Evolutionary conservation across 2,329 filamentous ascomycete species (phyloP), one percentile per base, ranked within the genome.

Genomic region (Knufia fluminis): DNA sequence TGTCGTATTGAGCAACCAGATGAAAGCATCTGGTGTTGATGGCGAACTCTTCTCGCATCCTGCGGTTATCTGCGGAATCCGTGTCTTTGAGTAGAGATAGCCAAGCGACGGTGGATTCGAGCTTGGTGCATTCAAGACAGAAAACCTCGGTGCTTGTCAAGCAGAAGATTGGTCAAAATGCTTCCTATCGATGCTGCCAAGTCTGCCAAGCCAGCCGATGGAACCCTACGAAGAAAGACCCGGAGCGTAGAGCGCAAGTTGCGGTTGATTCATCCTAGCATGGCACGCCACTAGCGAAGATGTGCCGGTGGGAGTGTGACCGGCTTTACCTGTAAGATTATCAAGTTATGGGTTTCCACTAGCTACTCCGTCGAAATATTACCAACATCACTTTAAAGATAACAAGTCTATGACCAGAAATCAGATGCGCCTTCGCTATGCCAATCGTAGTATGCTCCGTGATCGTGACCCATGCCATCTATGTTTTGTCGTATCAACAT

Each of bases 361-460:
- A n/a, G n/a, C n/a, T n/a, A n/a, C n/a, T n/a, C n/a, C n/a, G n/a
- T n/a, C n/a, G n/a, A 28, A 28, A 28, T 6, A 28, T 28, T 12
- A 28, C 26, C 24, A 28, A 16, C 40, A 16, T 43, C 40, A 43
- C 24, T 16, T 26, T 16, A 14, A 10, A 16, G 19, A 26, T 22
- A 43, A 43, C 10, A 43, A 43, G 8, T 16, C 38, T 43, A 26
- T 43, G 6, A 17, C 33, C 33, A 36, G 33, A 36, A 36, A 36
- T 36, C 33, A 36, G 9, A 36, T 43, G n/a, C 40, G 23, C 40
- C 40, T 26, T 14, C 40, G 40, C 40, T 43, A 43, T 43, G 40
- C 40, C 38, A 22, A 22, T 4, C 40, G 14, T 26, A 14, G 40
- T 43, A 43, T 43, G 10, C 16, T 43, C 19, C 40, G 12, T 24